Conservation (phyloP, 805 yeast genomes). For the Dipodascopsis tothii region DNA sequence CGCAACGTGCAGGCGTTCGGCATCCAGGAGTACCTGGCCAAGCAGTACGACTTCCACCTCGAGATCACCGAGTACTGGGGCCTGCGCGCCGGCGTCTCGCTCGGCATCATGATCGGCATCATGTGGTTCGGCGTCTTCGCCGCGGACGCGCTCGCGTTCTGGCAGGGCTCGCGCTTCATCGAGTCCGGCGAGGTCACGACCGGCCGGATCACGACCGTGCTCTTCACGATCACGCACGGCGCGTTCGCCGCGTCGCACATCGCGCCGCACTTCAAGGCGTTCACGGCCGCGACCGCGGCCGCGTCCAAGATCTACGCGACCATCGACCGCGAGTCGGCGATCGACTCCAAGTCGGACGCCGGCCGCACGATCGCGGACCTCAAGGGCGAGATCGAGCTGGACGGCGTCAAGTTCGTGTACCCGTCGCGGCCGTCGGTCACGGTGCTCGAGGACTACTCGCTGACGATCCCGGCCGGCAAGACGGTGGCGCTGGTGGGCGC, state of each 20-base stretch:
- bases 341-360: constrained; percentile 27
- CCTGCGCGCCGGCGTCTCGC: constrained; percentile 15
- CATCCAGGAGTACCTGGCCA: constrained; percentile 33
- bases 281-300: constrained; percentile 36
- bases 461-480: constrained; percentile 77
- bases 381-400: constrained; percentile 66
- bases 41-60: constrained; percentile 30
- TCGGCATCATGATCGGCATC: constrained; percentile 28
- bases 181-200: constrained; percentile 17
- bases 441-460: constrained; percentile 67
- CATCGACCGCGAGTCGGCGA: constrained; percentile 35
- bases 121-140: constrained; percentile 24
- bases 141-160: constrained; percentile 28
- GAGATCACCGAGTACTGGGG: constrained; percentile 24
- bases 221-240: constrained; percentile 36
- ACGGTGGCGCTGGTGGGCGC: constrained; percentile 95
- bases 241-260: constrained; percentile 36
- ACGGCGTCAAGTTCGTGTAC: constrained; percentile 83
- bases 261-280: constrained; percentile 36
- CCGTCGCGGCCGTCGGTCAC: constrained; percentile 71
- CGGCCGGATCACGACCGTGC: constrained; percentile 23
- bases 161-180: constrained; percentile 26
- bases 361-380: constrained; percentile 27
- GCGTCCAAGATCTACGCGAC: constrained; percentile 35
- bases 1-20: constrained; percentile 39